Evolutionary conservation across 805 yeast species (phyloP).

Genomic region (Clavispora santaluciae): DNA sequence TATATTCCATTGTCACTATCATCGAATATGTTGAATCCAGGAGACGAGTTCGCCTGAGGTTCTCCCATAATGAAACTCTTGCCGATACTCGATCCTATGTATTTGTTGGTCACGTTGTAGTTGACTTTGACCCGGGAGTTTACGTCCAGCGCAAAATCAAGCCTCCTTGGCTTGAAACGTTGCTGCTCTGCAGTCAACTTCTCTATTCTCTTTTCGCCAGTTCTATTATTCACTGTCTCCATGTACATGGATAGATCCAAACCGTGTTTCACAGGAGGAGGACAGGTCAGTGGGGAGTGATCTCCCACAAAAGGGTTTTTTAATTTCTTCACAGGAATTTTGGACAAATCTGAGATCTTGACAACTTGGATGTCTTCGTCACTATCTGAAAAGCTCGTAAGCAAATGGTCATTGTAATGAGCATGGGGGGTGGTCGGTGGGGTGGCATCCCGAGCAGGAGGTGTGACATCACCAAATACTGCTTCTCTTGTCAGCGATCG

Average conservation of each 20-base stretch:
- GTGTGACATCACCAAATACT: not conserved
- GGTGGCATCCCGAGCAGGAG: not conserved
- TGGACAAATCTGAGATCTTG: slow-evolving; percentile 2
- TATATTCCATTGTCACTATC: slow-evolving; percentile 1
- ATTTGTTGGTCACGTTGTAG: slow-evolving; percentile 12
- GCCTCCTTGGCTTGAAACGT: slow-evolving; percentile 11
- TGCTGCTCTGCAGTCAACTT: slow-evolving; percentile 10
- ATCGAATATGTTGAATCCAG: slow-evolving; percentile 12
- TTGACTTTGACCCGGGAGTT: slow-evolving; percentile 4
- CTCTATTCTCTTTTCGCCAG: slow-evolving; percentile 11
- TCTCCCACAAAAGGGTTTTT: slow-evolving; percentile 11
- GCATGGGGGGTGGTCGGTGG: not conserved
- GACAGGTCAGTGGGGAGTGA: not conserved
- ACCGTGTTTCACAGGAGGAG: not conserved
- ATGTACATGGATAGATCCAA: slow-evolving; percentile 11
- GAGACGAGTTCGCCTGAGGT: slow-evolving; percentile 8
- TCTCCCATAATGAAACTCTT: slow-evolving; percentile 12
- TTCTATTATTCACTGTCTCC: slow-evolving; percentile 12
- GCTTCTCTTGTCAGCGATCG: too few relatives aligned
- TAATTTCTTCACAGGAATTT: slow-evolving; percentile 9
- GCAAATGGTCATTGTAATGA: not conserved
- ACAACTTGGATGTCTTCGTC: slow-evolving; percentile 6
- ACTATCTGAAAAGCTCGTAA: slow-evolving; percentile 2
- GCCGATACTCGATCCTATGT: slow-evolving; percentile 13
- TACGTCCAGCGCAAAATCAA: slow-evolving; percentile 15